Percentiles rank a stretch among this genome's conserved stretches.
Evolutionary conservation across 1,284 basidiomycete species (phyloP).

Genomic region (Moniliophthora roreri): DNA sequence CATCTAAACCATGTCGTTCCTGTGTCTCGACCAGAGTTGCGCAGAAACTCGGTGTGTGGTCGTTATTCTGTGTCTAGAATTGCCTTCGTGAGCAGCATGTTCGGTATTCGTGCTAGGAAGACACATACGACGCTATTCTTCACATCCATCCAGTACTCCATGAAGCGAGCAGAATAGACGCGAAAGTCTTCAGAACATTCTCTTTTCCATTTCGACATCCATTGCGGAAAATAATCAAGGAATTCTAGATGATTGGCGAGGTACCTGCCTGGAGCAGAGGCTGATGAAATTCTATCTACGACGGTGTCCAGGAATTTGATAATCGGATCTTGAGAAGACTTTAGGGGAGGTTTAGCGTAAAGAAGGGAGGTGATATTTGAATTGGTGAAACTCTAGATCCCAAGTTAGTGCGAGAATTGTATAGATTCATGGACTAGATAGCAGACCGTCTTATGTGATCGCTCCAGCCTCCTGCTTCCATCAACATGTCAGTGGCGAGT

Average conservation of each 20-base stretch:
- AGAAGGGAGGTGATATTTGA: not conserved
- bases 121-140: conserved; percentile 1
- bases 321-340: not conserved
- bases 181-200: conserved; percentile 1
- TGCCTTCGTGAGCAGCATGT: not conserved
- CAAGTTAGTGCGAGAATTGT: no score
- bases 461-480: not conserved
- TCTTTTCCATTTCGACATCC: conserved; percentile 3
- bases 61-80: not conserved
- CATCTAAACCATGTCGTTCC: conserved; percentile 3
- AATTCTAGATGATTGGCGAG: conserved; percentile 2
- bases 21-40: conserved; percentile 1
- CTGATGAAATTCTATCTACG: not conserved
- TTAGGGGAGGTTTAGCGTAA: not conserved
- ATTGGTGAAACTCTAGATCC: no score
- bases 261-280: conserved; percentile 2
- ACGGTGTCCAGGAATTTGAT: conserved; percentile 4
- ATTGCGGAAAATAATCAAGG: conserved; percentile 3
- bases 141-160: conserved; percentile 1
- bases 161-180: not conserved
- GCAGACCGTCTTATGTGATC: not conserved
- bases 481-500: not conserved
- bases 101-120: no score
- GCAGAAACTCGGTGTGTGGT: conserved; percentile 2
- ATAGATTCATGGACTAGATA: not conserved